Conservation (phyloP, 2,329 filamentous ascomycete species). For the Ophiostoma fasciatum region DNA sequence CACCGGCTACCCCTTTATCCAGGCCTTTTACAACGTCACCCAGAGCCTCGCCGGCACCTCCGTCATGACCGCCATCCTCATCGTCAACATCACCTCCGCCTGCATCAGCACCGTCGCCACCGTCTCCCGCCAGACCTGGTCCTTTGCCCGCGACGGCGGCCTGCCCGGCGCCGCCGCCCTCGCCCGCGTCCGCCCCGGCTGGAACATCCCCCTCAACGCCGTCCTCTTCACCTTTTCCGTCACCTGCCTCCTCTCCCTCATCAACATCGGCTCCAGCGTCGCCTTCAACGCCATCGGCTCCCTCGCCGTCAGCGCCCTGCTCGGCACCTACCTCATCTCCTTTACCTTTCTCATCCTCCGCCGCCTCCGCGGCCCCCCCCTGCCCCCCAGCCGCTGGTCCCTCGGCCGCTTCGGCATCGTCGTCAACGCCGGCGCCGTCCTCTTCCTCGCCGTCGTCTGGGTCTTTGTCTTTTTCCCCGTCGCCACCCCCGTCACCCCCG, state of each 20-base stretch:
- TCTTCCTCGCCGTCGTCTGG: constrained; percentile 30
- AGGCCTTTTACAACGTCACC: constrained; percentile 38
- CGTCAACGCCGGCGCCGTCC: constrained; percentile 27
- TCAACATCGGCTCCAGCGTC: constrained; percentile 34
- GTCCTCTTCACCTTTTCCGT: constrained; percentile 33
- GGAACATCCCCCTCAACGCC: constrained; percentile 26
- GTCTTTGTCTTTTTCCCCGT: constrained; percentile 35
- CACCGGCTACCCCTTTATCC: constrained; percentile 42
- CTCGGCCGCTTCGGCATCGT: constrained; percentile 27
- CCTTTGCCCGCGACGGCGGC: constrained; percentile 34
- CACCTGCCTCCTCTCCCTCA: constrained; percentile 29
- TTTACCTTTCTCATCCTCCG: constrained; percentile 28
- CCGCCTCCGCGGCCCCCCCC: constrained; percentile 22
- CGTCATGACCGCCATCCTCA: constrained; percentile 33
- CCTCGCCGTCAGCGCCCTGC: constrained; percentile 32
- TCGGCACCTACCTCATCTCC: constrained; percentile 36
- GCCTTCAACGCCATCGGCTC: constrained; percentile 40
- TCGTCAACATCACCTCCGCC: constrained; percentile 31
- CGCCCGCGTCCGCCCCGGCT: constrained; percentile 16
- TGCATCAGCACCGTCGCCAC: constrained; percentile 40
- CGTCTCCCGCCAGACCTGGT: constrained; percentile 41
- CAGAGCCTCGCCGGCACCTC: constrained; percentile 30
- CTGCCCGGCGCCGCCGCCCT: constrained; percentile 26
- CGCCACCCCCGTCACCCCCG: constrained; percentile 19
- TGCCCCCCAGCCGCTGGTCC: constrained; percentile 25